These are phyloP conservation scores for Physocladia obscura DNA, from an alignment of 192 early-diverging fungal species.

Conservation along the genomic window DNA sequence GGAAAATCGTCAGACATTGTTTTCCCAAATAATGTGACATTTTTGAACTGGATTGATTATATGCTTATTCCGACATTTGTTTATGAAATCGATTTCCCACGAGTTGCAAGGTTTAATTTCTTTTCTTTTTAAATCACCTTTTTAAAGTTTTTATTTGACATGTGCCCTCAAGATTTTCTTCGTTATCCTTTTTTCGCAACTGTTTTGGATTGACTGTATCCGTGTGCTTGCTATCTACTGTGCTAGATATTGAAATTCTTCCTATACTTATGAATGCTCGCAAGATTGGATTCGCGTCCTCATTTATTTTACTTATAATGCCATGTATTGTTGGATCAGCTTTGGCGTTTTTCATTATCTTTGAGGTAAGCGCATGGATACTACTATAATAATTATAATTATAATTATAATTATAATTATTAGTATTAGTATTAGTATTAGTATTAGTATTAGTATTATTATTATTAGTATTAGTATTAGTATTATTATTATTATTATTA, in stretches of 20 bases:
- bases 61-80: slow-evolving; percentile 86
- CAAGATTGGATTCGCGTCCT: slow-evolving; percentile 52
- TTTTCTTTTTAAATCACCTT: slow-evolving; percentile 75
- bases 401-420: not conserved
- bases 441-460: too few species aligned
- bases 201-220: slow-evolving; percentile 72
- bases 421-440: too few species aligned
- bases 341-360: slow-evolving; percentile 91
- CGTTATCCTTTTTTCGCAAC: slow-evolving; percentile 84
- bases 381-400: too few species aligned
- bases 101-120: slow-evolving; percentile 66
- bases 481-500: too few species aligned
- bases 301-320: slow-evolving; percentile 61
- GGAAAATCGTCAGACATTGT: not conserved
- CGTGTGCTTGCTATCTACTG: slow-evolving; percentile 78
- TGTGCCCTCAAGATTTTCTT: slow-evolving; percentile 69
- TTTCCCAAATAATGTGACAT: slow-evolving; percentile 80
- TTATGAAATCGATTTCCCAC: slow-evolving; percentile 91
- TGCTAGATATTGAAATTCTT: slow-evolving; percentile 81
- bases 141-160: too few species aligned
- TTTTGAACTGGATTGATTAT: slow-evolving; percentile 85
- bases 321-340: slow-evolving; percentile 91
- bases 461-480: too few species aligned
- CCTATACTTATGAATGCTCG: slow-evolving; percentile 71
- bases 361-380: slow-evolving; percentile 65